Conservation (phyloP, 2,329 filamentous ascomycete genomes). For the Claviceps pazoutovae region DNA sequence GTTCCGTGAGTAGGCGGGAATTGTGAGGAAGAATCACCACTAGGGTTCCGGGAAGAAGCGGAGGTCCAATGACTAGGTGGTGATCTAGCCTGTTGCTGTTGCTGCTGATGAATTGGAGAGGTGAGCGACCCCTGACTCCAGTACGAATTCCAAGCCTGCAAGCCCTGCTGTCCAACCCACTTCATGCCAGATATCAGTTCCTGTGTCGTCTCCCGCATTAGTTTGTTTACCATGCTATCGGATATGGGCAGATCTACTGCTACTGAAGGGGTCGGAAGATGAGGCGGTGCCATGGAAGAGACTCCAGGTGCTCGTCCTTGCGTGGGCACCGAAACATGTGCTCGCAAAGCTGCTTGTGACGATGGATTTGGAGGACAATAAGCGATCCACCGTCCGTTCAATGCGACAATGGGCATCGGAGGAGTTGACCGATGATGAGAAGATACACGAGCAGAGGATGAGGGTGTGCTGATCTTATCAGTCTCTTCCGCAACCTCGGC, state of each 20-base stretch:
- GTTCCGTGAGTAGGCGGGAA: conserved; percentile 59
- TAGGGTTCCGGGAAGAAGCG: conserved; percentile 6
- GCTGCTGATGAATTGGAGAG: conserved; percentile 19
- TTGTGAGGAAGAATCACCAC: conserved; percentile 17
- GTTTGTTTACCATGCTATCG: conserved; percentile 59
- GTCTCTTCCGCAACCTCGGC: conserved; percentile 33
- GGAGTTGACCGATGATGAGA: conserved; percentile 21
- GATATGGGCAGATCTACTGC: conserved; percentile 58
- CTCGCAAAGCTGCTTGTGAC: conserved; percentile 55
- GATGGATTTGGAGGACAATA: conserved; percentile 62
- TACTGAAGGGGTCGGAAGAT: conserved; percentile 51
- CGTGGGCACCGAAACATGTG: conserved; percentile 43
- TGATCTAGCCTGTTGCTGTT: conserved; percentile 23
- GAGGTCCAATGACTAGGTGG: conserved; percentile 34
- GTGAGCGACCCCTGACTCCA: conserved; percentile 45
- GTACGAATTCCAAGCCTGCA: conserved; percentile 68
- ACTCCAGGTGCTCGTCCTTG: conserved; percentile 42
- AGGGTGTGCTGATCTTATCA: conserved; percentile 24
- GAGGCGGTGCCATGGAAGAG: conserved; percentile 50
- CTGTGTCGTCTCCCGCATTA: conserved; percentile 67
- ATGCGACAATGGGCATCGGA: conserved; percentile 52
- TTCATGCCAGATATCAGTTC: conserved; percentile 61
- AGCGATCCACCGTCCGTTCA: conserved; percentile 63
- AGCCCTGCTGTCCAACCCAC: conserved; percentile 64
- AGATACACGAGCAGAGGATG: conserved; percentile 15